These are phyloP conservation scores for Diaporthe ilicicola DNA, from an alignment of 2,329 filamentous ascomycete genomes.

Conservation along the genomic window DNA sequence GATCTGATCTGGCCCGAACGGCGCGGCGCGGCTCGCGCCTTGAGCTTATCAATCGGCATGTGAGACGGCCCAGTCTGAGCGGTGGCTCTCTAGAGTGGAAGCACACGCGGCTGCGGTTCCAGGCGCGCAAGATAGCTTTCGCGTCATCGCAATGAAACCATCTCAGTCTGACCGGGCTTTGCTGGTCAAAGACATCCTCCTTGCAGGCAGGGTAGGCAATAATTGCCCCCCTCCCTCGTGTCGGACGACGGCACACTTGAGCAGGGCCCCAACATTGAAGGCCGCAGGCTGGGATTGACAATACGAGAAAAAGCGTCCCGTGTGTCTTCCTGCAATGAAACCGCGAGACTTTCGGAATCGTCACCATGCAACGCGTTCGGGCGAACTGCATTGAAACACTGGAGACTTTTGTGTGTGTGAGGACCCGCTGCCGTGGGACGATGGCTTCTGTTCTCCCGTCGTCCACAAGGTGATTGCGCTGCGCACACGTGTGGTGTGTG, in stretches of 20 bases:
- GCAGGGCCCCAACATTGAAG: not conserved
- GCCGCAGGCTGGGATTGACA: not conserved
- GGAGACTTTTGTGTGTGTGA: not conserved
- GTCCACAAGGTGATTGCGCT: constrained; percentile 1
- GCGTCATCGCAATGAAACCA: not conserved
- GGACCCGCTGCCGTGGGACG: constrained; percentile 10
- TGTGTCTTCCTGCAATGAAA: constrained; percentile 12
- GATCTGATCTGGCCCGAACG: not conserved
- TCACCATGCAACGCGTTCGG: constrained; percentile 18
- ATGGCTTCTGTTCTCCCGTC: not conserved
- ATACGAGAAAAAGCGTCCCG: constrained; percentile 15
- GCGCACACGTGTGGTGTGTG: not conserved
- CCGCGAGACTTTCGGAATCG: constrained; percentile 20
- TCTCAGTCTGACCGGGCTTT: not conserved
- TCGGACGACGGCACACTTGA: not conserved
- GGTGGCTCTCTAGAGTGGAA: not conserved
- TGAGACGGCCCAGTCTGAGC: not conserved
- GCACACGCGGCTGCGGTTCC: not conserved
- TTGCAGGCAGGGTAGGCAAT: not conserved
- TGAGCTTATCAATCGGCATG: not conserved
- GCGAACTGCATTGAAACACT: constrained; percentile 3
- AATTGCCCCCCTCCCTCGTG: not conserved
- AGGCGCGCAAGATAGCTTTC: not conserved
- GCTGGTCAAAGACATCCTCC: not conserved
- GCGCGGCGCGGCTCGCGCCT: not conserved